Conservation (phyloP, 2,329 filamentous ascomycete species). For the Microdochium trichocladiopsis region DNA sequence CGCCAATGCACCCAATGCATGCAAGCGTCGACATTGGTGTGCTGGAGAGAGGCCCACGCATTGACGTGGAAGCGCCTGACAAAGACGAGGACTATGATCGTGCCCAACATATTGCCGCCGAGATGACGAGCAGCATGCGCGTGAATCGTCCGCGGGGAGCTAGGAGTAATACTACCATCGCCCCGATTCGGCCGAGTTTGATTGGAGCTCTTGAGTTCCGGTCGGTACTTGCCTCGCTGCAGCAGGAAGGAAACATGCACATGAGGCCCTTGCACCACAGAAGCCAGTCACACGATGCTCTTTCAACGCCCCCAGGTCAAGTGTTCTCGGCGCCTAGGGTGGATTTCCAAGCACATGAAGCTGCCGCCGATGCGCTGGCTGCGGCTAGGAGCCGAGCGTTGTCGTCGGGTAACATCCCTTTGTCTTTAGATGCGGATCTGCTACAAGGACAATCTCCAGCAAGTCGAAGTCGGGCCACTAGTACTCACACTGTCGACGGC, state of each 20-base stretch:
- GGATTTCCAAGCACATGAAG: slow-evolving; percentile 9
- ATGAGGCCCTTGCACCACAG: slow-evolving; percentile 62
- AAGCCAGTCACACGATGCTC: slow-evolving; percentile 59
- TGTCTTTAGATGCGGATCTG: not conserved
- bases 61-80: slow-evolving; percentile 35
- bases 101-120: slow-evolving; percentile 57
- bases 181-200: slow-evolving; percentile 84
- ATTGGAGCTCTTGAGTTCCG: slow-evolving; percentile 92
- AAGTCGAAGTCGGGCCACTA: not conserved
- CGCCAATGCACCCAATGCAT: slow-evolving; percentile 16
- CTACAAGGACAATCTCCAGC: not conserved
- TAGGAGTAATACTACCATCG: slow-evolving; percentile 67
- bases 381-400: not conserved
- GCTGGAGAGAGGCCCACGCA: slow-evolving; percentile 37
- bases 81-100: slow-evolving; percentile 49
- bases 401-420: not conserved
- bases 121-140: slow-evolving; percentile 91
- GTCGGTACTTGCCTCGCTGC: slow-evolving; percentile 79
- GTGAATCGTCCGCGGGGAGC: slow-evolving; percentile 61
- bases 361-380: slow-evolving; percentile 5
- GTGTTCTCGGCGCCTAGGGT: not conserved
- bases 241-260: slow-evolving; percentile 71
- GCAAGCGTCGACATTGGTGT: slow-evolving; percentile 29
- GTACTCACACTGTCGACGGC: not conserved
- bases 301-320: slow-evolving; percentile 1